phyloP scores from a whole-genome alignment of 1,139 yeast genomes.

The Yamadazyma taylorii region DNA sequence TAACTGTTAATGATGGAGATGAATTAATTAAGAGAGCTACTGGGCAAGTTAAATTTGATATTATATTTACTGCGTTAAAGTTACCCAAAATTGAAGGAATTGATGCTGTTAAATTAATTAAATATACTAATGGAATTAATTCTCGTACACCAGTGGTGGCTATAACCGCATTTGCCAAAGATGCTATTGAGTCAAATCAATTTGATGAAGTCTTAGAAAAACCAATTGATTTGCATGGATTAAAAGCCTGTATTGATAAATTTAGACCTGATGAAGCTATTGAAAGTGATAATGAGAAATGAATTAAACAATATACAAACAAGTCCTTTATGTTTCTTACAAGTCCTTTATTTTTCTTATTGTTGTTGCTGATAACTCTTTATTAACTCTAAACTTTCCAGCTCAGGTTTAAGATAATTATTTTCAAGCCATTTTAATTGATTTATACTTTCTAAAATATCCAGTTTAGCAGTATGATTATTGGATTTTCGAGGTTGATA shows the following conservation, averaged over 20 bases:
- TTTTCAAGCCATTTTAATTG: constrained; percentile 79
- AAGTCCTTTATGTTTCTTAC: background rate
- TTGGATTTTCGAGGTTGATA: constrained; percentile 62
- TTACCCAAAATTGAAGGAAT: constrained; percentile 67
- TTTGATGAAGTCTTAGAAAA: constrained; percentile 77
- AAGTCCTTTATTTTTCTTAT: background rate
- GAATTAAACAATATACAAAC: constrained; percentile 1
- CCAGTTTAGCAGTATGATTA: constrained; percentile 83
- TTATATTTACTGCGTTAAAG: constrained; percentile 75
- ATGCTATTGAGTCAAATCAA: constrained; percentile 55
- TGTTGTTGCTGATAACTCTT: constrained; percentile 1
- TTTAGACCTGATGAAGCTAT: constrained; percentile 30
- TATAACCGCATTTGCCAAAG: constrained; percentile 69
- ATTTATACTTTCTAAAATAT: constrained; percentile 83
- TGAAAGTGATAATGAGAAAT: constrained; percentile 21
- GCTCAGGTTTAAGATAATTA: constrained; percentile 49
- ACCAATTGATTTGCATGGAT: constrained; percentile 52
- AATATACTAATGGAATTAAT: constrained; percentile 74
- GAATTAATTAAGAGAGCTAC: constrained; percentile 82
- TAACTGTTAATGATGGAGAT: constrained; percentile 76
- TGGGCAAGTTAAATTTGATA: constrained; percentile 79
- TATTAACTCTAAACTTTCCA: constrained; percentile 19
- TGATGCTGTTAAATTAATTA: constrained; percentile 77
- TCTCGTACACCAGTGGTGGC: constrained; percentile 78
- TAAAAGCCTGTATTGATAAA: constrained; percentile 25